Percentiles rank a stretch among this genome's conserved stretches.
These are phyloP conservation scores for Pluteus cervinus DNA, from an alignment of 768 basidiomycete genomes.

Conservation along the genomic window DNA sequence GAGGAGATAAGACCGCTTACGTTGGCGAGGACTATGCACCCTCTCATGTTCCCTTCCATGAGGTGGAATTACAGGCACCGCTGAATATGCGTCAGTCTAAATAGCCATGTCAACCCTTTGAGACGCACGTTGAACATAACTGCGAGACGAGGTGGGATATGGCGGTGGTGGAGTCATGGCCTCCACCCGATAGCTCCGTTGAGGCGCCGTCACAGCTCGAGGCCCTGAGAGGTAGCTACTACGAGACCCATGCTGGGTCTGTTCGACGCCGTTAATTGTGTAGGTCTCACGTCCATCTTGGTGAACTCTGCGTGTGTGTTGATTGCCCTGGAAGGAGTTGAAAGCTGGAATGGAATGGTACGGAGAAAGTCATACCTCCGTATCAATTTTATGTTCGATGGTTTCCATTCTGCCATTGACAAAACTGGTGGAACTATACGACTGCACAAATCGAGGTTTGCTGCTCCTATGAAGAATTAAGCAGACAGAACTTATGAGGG, in stretches of 20 bases:
- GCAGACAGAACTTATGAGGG: no score
- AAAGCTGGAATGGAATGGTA: slow-evolving; percentile 8
- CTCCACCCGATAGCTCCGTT: slow-evolving; percentile 14
- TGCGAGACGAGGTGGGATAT: slow-evolving; percentile 12
- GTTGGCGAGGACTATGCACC: no score
- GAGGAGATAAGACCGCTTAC: no score
- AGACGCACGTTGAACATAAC: no score
- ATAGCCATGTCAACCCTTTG: no score
- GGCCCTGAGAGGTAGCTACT: slow-evolving; percentile 18
- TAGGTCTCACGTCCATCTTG: slow-evolving; percentile 62
- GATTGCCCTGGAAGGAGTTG: slow-evolving; percentile 52
- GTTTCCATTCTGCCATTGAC: slow-evolving; percentile 68
- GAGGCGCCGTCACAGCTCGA: neutral
- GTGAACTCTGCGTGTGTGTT: slow-evolving; percentile 59
- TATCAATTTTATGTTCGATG: slow-evolving; percentile 48
- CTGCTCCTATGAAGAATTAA: no score
- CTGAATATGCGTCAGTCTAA: no score
- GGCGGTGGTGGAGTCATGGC: slow-evolving; percentile 17
- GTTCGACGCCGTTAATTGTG: slow-evolving; percentile 65
- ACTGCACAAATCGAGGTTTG: no score
- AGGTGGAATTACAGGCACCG: no score
- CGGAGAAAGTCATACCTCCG: slow-evolving; percentile 36
- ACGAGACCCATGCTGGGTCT: slow-evolving; percentile 26
- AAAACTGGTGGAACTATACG: no score
- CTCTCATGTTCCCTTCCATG: no score